Conservation (phyloP, 257 asterid genomes). For the Perilla frutescens region DNA sequence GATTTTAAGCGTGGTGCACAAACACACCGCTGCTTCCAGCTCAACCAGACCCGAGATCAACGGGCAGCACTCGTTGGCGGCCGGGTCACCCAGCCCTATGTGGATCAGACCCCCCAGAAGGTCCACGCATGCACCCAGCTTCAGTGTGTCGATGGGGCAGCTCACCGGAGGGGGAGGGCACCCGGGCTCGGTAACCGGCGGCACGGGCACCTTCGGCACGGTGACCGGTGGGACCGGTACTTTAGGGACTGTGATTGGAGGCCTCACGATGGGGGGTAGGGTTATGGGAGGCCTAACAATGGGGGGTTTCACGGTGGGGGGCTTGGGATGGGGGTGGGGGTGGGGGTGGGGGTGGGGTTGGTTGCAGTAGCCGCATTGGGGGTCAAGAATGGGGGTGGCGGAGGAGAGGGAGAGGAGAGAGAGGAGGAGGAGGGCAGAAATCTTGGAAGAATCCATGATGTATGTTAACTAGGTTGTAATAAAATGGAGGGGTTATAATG, state of each 20-base stretch:
- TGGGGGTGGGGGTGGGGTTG: conserved; percentile 42
- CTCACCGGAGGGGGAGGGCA: conserved; percentile 44
- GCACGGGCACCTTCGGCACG: conserved; percentile 1
- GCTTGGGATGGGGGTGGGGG: conserved; percentile 34
- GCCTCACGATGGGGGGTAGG: background rate
- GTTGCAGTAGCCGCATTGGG: conserved; percentile 54
- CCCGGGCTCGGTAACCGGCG: conserved; percentile 22
- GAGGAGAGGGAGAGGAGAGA: conserved; percentile 56
- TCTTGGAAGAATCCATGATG: conserved; percentile 30
- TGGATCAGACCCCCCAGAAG: conserved; percentile 77
- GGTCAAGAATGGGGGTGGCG: conserved; percentile 49
- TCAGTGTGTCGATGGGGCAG: conserved; percentile 76
- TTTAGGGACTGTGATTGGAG: conserved; percentile 34
- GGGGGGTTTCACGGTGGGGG: conserved; percentile 43
- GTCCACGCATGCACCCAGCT: conserved; percentile 87
- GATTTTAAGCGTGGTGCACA: conserved; percentile 73
- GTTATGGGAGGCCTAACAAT: background rate
- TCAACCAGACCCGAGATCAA: conserved; percentile 65
- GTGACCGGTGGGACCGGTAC: conserved; percentile 35
- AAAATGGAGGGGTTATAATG: background rate
- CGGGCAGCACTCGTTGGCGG: conserved; percentile 76
- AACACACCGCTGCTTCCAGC: conserved; percentile 77
- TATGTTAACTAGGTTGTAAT: no score
- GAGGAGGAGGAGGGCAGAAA: conserved; percentile 40
- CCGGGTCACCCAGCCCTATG: conserved; percentile 77